Evolutionary conservation across 1,139 yeast genomes (phyloP).

Genomic region (Geotrichum bryndzae): DNA sequence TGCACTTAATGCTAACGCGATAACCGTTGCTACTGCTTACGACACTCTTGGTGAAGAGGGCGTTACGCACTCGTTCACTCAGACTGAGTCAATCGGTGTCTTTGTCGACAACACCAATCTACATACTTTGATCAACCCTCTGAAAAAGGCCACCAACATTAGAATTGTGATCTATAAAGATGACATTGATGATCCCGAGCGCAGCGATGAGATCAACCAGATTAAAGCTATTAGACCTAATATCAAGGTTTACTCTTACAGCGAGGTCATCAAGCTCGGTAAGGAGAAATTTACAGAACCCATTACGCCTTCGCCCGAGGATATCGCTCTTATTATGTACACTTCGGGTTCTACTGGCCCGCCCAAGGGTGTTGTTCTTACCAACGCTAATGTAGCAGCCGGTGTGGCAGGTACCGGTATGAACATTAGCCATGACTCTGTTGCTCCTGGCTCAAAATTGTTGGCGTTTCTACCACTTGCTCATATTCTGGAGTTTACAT

Average conservation of each 20-base stretch:
- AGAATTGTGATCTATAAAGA: slow-evolving; percentile 70
- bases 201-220: slow-evolving; percentile 55
- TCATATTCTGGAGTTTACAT: slow-evolving; percentile 87
- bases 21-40: slow-evolving; percentile 92
- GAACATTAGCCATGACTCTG: slow-evolving; percentile 50
- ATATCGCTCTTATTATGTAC: slow-evolving; percentile 89
- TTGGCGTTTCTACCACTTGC: slow-evolving; percentile 93
- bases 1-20: slow-evolving; percentile 70
- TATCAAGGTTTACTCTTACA: slow-evolving; percentile 55
- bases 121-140: slow-evolving; percentile 60
- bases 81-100: slow-evolving; percentile 71
- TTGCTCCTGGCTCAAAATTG: slow-evolving; percentile 56
- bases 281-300: slow-evolving; percentile 40
- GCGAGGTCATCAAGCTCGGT: slow-evolving; percentile 66
- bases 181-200: slow-evolving; percentile 53
- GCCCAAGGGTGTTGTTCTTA: slow-evolving; percentile 92
- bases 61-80: slow-evolving; percentile 73
- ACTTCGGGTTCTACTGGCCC: slow-evolving; percentile 98
- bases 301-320: slow-evolving; percentile 59
- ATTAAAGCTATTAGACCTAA: slow-evolving; percentile 55
- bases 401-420: slow-evolving; percentile 79
- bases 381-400: slow-evolving; percentile 70
- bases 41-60: slow-evolving; percentile 95
- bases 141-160: slow-evolving; percentile 56
- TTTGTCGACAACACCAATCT: slow-evolving; percentile 78